phyloP scores from a whole-genome alignment of 2,329 filamentous ascomycete species.

The Pseudocercospora vitis region DNA sequence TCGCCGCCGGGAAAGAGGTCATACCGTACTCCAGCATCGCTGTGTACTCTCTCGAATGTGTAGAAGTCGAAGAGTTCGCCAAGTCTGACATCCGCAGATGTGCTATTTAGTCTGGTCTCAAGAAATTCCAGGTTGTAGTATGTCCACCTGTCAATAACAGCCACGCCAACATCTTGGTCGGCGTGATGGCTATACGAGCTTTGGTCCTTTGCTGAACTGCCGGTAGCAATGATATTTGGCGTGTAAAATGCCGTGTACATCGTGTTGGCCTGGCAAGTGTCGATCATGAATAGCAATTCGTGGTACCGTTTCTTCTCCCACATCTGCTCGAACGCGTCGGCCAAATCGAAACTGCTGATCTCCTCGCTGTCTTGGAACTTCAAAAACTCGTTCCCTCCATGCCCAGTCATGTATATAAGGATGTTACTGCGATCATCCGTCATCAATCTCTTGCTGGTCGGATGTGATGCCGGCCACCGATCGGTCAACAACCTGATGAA shows the following conservation, averaged over 20 bases:
- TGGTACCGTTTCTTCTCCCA: slow-evolving; percentile 99
- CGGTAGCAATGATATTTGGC: slow-evolving; percentile 95
- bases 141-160: slow-evolving; percentile 96
- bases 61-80: slow-evolving; percentile 96
- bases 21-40: slow-evolving; percentile 85
- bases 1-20: slow-evolving; percentile 91
- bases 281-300: slow-evolving; percentile 99
- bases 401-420: slow-evolving; percentile 97
- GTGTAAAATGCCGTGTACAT: slow-evolving; percentile 99
- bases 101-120: slow-evolving; percentile 82
- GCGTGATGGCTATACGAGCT: slow-evolving; percentile 97
- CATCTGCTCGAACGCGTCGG: slow-evolving; percentile 98
- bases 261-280: slow-evolving; percentile 98
- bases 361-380: slow-evolving; percentile 99
- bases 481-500: slow-evolving; percentile 96
- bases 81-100: slow-evolving; percentile 82
- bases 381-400: slow-evolving; percentile 94
- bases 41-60: slow-evolving; percentile 91
- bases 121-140: slow-evolving; percentile 98
- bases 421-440: slow-evolving; percentile 97
- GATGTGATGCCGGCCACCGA: slow-evolving; percentile 90
- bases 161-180: slow-evolving; percentile 95
- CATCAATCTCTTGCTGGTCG: slow-evolving; percentile 85
- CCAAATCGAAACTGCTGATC: slow-evolving; percentile 92
- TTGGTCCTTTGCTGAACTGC: slow-evolving; percentile 93